These are phyloP conservation scores for Pichia sp. DNA, from an alignment of 1,139 yeast genomes.

Conservation along the genomic window DNA sequence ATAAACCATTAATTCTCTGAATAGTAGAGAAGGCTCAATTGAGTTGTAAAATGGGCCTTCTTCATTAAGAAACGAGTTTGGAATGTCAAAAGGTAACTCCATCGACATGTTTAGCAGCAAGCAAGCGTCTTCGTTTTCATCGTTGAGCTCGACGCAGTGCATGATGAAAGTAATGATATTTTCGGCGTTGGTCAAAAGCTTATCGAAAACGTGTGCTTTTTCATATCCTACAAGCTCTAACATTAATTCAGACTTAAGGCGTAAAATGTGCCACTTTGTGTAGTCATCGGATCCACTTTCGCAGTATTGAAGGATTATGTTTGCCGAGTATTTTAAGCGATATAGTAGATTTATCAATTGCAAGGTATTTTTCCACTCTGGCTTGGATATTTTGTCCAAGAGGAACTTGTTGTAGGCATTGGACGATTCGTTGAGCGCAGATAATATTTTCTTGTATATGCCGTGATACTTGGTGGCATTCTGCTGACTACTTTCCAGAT, in stretches of 20 bases:
- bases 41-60: background rate
- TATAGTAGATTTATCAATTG: background rate
- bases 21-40: constrained; percentile 5
- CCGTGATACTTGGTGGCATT: background rate
- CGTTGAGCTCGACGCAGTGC: constrained; percentile 5
- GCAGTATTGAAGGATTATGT: background rate
- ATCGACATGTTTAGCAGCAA: constrained; percentile 6
- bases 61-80: background rate
- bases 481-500: background rate
- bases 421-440: background rate
- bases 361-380: background rate
- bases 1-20: constrained; percentile 10
- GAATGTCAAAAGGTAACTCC: constrained; percentile 1
- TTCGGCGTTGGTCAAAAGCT: background rate
- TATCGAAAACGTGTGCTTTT: background rate
- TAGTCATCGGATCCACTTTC: background rate
- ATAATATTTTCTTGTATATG: background rate
- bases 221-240: constrained; percentile 5
- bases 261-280: constrained; percentile 2
- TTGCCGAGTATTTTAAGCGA: background rate
- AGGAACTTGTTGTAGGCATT: background rate
- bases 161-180: constrained; percentile 3
- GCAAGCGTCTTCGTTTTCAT: constrained; percentile 7
- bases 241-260: constrained; percentile 4
- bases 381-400: background rate